phyloP scores from a whole-genome alignment of 2,329 filamentous ascomycete species.

The Aspergillus ochraceus region DNA sequence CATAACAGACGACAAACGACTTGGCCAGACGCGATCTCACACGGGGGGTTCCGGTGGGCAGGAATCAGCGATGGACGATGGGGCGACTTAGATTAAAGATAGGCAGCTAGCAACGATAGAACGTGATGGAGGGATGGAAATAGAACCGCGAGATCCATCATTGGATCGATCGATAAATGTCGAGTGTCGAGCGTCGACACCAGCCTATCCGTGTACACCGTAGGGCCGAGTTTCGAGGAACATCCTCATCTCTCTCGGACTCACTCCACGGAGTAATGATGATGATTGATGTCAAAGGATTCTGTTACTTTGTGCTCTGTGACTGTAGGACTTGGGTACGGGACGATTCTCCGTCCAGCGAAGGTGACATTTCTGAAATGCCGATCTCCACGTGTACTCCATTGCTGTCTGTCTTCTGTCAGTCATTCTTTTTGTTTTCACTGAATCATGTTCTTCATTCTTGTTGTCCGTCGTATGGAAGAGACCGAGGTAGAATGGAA shows the following conservation, averaged over 20 bases:
- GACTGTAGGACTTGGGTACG: no score
- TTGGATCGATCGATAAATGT: background rate
- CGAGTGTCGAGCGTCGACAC: no score
- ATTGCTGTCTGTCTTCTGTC: background rate
- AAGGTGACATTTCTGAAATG: background rate
- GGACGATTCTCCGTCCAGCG: background rate
- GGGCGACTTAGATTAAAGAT: slow-evolving; percentile 4
- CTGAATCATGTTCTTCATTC: no score
- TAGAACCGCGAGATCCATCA: background rate
- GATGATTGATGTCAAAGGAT: background rate
- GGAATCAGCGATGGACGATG: slow-evolving; percentile 11
- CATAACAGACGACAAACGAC: background rate
- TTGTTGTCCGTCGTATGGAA: no score
- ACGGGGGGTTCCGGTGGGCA: slow-evolving; percentile 12
- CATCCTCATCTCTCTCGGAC: background rate
- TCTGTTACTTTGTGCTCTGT: no score
- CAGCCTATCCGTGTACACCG: background rate
- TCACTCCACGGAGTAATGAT: background rate
- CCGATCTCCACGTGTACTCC: background rate
- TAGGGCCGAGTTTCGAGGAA: background rate
- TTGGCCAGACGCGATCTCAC: slow-evolving; percentile 11
- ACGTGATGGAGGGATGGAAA: background rate
- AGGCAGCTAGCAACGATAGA: slow-evolving; percentile 6
- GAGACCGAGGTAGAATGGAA: background rate
- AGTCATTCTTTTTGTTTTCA: no score